phyloP scores from a whole-genome alignment of 2,329 filamentous ascomycete genomes.

The Aureobasidium mangrovei region DNA sequence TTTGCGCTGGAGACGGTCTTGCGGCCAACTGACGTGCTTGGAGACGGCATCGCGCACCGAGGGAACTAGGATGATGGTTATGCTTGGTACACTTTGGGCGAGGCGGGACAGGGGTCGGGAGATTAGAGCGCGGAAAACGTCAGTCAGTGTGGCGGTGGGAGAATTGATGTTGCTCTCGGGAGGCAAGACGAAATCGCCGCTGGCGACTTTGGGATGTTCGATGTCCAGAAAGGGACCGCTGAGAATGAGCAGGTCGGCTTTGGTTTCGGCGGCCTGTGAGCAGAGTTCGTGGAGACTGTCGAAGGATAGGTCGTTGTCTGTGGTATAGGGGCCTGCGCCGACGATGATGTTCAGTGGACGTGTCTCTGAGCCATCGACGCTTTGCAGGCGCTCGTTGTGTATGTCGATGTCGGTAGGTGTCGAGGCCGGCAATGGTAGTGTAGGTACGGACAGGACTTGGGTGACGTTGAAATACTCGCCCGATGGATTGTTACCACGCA shows the following conservation, averaged over 20 bases:
- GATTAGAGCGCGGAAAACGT: slow-evolving; percentile 75
- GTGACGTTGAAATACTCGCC: slow-evolving; percentile 74
- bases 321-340: slow-evolving; percentile 81
- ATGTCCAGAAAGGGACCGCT: slow-evolving; percentile 83
- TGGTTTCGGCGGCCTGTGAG: slow-evolving; percentile 61
- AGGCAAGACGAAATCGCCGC: slow-evolving; percentile 37
- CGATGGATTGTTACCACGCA: slow-evolving; percentile 78
- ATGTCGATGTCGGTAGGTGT: slow-evolving; percentile 54
- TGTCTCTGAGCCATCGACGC: slow-evolving; percentile 47
- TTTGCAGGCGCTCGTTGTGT: slow-evolving; percentile 59
- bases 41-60: slow-evolving; percentile 73
- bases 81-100: slow-evolving; percentile 59
- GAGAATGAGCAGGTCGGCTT: slow-evolving; percentile 71
- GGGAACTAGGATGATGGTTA: slow-evolving; percentile 75
- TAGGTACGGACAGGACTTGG: slow-evolving; percentile 65
- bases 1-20: slow-evolving; percentile 59
- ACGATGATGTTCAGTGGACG: slow-evolving; percentile 68
- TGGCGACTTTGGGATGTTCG: slow-evolving; percentile 78
- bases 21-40: slow-evolving; percentile 81
- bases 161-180: slow-evolving; percentile 37
- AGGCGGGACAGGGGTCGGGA: slow-evolving; percentile 65
- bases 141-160: slow-evolving; percentile 69
- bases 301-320: slow-evolving; percentile 86
- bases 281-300: slow-evolving; percentile 78
- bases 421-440: slow-evolving; percentile 67